phyloP scores from a whole-genome alignment of 139 green algal genomes.

The Chlamydomonas sp. region DNA sequence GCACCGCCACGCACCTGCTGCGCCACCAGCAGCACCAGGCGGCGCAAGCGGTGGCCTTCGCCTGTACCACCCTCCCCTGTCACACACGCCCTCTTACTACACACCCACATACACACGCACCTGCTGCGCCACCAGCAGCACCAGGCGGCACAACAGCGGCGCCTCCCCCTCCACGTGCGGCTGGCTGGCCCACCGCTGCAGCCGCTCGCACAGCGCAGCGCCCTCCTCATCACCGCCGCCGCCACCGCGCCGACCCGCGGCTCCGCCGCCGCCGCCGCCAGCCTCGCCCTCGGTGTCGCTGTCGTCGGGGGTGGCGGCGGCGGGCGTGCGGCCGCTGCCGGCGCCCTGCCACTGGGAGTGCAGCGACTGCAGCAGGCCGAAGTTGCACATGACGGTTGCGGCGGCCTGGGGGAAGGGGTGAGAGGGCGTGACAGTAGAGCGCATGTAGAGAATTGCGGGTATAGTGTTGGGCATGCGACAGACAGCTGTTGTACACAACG shows the following conservation, averaged over 20 bases:
- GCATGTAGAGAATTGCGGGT: no score
- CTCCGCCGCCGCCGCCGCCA: background rate
- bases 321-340: background rate
- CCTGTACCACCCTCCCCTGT: background rate
- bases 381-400: background rate
- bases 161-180: no score
- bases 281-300: background rate
- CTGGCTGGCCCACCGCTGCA: background rate
- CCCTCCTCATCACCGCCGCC: background rate
- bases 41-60: background rate
- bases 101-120: no score
- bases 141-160: no score
- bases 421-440: no score
- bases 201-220: no score
- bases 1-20: constrained; percentile 4
- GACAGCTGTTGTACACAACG: no score
- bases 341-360: background rate
- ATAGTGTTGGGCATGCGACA: no score
- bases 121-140: no score
- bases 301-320: background rate
- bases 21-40: background rate
- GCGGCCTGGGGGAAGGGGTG: background rate
- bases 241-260: no score
- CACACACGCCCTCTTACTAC: no score
- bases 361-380: background rate